A percentile compares a stretch with the other conserved stretches of the same genome.
phyloP scores from a whole-genome alignment of 441 rosid genomes.

The Kokia cookei region DNA sequence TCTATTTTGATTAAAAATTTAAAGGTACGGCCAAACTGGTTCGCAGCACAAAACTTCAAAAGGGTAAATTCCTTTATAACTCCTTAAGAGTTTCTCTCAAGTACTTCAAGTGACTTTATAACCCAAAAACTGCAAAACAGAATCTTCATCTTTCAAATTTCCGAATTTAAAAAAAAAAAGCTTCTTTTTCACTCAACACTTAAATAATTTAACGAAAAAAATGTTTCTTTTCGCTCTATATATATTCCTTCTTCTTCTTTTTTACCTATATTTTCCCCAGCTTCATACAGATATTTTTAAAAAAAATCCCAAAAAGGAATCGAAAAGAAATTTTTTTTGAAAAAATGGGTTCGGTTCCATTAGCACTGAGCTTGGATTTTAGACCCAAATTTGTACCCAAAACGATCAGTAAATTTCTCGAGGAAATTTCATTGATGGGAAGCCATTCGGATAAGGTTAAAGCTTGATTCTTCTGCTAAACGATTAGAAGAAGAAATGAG shows the following conservation, averaged over 20 bases:
- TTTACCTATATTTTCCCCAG: not conserved
- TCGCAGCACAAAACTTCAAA: too few species aligned
- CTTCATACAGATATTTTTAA: not conserved
- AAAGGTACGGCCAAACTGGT: too few species aligned
- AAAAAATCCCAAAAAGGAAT: not conserved
- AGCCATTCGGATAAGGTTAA: slow-evolving; percentile 34
- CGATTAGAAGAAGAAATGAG: slow-evolving; percentile 72
- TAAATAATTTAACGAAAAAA: not conserved
- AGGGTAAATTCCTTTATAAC: too few species aligned
- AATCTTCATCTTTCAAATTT: too few species aligned
- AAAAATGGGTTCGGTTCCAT: slow-evolving; percentile 50
- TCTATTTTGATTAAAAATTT: too few species aligned
- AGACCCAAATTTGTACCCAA: slow-evolving; percentile 46
- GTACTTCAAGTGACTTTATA: too few species aligned
- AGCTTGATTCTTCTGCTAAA: slow-evolving; percentile 43
- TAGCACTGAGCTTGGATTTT: slow-evolving; percentile 70
- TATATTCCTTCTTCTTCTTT: slow-evolving; percentile 21
- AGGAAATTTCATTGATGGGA: slow-evolving; percentile 39
- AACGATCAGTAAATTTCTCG: slow-evolving; percentile 47
- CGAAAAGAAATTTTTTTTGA: not conserved
- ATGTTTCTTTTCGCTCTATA: not conserved
- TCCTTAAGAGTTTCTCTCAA: too few species aligned
- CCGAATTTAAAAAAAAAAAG: not conserved
- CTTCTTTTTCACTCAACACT: slow-evolving; percentile 13
- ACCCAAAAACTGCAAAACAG: too few species aligned